Conservation (phyloP, 2,329 filamentous ascomycete species). For the Plectosphaerella sp. region DNA sequence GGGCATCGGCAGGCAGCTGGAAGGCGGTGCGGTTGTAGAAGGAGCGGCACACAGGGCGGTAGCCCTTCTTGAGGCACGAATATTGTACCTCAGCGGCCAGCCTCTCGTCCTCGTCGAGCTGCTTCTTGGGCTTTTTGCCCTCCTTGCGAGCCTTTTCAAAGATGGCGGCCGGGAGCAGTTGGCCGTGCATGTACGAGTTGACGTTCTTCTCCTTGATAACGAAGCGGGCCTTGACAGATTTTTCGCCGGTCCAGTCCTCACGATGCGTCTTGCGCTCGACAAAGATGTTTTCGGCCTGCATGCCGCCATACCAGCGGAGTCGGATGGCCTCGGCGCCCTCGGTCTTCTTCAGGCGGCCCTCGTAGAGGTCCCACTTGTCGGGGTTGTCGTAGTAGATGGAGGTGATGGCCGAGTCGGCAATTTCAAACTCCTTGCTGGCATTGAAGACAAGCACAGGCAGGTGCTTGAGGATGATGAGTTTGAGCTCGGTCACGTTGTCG, state of each 20-base stretch:
- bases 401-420: constrained; percentile 87
- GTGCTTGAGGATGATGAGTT: constrained; percentile 97
- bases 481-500: constrained; percentile 96
- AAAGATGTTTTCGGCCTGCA: constrained; percentile 93
- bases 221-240: constrained; percentile 97
- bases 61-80: constrained; percentile 79
- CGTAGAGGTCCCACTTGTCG: constrained; percentile 89
- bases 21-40: constrained; percentile 99
- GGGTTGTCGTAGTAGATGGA: constrained; percentile 99
- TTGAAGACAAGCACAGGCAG: constrained; percentile 97
- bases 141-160: constrained; percentile 97
- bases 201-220: constrained; percentile 95
- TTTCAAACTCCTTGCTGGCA: constrained; percentile 90
- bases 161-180: constrained; percentile 79
- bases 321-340: constrained; percentile 96
- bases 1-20: constrained; percentile 91
- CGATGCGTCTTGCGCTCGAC: constrained; percentile 97
- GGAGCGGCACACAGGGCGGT: constrained; percentile 85
- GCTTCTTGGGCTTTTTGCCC: constrained; percentile 87
- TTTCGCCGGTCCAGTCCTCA: constrained; percentile 98
- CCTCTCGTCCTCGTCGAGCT: constrained; percentile 86
- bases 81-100: constrained; percentile 92
- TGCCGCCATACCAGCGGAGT: constrained; percentile 94
- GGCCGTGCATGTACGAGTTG: constrained; percentile 81
- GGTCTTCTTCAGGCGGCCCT: constrained; percentile 92